These are phyloP conservation scores for Chlorella sorokiniana DNA, from an alignment of 139 green algal species.

Conservation along the genomic window DNA sequence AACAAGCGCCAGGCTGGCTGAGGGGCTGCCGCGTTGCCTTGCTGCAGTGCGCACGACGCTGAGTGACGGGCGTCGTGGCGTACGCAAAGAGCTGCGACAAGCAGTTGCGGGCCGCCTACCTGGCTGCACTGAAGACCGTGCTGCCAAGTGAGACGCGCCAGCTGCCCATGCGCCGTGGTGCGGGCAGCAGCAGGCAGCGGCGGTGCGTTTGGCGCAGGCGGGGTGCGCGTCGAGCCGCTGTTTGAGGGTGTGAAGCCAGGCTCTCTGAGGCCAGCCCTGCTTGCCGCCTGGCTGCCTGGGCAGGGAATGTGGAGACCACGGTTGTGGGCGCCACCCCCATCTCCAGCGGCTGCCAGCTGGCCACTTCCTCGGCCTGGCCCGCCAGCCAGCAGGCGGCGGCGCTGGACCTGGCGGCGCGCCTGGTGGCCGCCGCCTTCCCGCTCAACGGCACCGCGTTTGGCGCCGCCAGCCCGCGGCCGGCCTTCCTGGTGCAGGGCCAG, in stretches of 20 bases:
- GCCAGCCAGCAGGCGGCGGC: background rate
- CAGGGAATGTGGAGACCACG: background rate
- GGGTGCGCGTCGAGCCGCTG: no score
- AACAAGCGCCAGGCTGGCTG: background rate
- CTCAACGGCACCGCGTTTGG: background rate
- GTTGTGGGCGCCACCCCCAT: background rate
- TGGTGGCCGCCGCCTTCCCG: background rate
- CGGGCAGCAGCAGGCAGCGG: background rate
- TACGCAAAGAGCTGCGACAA: background rate
- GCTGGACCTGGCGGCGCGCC: background rate
- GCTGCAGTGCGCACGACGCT: constrained; percentile 21
- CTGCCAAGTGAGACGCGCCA: constrained; percentile 11
- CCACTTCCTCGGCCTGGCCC: background rate
- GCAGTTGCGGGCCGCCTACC: background rate
- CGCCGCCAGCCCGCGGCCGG: no score
- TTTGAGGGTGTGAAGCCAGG: background rate
- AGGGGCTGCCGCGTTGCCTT: background rate
- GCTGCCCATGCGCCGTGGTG: background rate
- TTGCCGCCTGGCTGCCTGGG: background rate
- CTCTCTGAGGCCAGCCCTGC: background rate
- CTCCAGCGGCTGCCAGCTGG: background rate
- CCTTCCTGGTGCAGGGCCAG: no score
- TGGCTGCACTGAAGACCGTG: background rate
- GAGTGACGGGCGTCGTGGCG: background rate
- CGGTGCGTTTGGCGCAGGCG: no score